Percentiles rank a stretch among this genome's conserved stretches.
Conservation (phyloP, 495 filamentous ascomycete species). For the Aspergillus sclerotiicarbonarius region DNA sequence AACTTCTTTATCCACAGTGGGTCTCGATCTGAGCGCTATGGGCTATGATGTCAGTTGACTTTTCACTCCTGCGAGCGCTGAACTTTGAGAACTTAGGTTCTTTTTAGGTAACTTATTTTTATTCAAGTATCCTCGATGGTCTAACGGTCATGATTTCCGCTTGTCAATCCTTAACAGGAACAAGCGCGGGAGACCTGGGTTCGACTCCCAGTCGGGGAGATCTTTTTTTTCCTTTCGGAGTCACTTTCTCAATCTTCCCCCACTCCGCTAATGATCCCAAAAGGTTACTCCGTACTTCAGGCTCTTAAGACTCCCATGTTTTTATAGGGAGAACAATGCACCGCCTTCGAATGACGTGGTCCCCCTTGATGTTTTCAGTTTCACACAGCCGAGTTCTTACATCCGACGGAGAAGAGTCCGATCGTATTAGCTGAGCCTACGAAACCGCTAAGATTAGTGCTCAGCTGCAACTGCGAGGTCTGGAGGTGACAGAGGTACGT, state of each 20-base stretch:
- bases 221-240: conserved; percentile 2
- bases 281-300: too few species aligned
- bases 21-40: not conserved
- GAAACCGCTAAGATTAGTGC: too few species aligned
- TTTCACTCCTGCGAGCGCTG: too few species aligned
- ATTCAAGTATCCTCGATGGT: not conserved
- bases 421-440: too few species aligned
- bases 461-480: not conserved
- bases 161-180: conserved; percentile 5
- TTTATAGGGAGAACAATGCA: not conserved
- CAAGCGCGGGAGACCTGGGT: conserved; percentile 9
- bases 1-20: not conserved
- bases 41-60: not conserved
- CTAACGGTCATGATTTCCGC: conserved; percentile 10
- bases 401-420: too few species aligned
- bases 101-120: too few species aligned
- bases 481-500: not conserved
- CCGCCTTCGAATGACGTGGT: not conserved
- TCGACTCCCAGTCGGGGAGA: conserved; percentile 8
- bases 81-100: too few species aligned
- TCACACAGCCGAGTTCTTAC: too few species aligned
- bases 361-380: too few species aligned
- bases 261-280: too few species aligned
- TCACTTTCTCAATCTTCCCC: too few species aligned
- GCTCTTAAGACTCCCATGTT: not conserved